phyloP scores from a whole-genome alignment of 352 stramenopile genomes.

The Globisporangium iwayamae region DNA sequence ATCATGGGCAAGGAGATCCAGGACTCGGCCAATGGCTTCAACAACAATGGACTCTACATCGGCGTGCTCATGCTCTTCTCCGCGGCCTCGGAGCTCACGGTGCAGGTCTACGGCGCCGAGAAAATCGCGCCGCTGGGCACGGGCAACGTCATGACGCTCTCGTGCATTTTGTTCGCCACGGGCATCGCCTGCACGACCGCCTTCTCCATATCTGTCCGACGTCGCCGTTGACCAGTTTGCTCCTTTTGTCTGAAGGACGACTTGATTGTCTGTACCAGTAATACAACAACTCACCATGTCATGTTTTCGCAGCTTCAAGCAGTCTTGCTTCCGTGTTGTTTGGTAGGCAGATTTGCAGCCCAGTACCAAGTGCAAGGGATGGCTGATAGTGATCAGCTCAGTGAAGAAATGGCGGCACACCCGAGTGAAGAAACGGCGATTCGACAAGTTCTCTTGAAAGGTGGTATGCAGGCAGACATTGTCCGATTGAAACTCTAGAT shows the following conservation, averaged over 20 bases:
- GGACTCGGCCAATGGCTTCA: conserved; percentile 55
- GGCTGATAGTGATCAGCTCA: no score
- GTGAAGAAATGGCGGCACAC: no score
- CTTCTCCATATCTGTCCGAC: conserved; percentile 27
- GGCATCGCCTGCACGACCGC: conserved; percentile 40
- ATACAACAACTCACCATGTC: not conserved
- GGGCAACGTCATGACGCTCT: conserved; percentile 54
- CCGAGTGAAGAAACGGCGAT: no score
- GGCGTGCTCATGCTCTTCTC: conserved; percentile 69
- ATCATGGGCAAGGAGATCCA: conserved; percentile 81
- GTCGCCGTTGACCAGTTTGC: not conserved
- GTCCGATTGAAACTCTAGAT: no score
- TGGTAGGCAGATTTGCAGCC: no score
- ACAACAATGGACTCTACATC: conserved; percentile 82
- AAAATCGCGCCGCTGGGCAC: conserved; percentile 57
- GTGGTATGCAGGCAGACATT: no score
- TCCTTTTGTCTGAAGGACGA: not conserved
- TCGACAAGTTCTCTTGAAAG: no score
- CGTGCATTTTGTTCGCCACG: conserved; percentile 54
- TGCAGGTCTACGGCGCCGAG: conserved; percentile 71
- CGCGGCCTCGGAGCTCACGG: conserved; percentile 57
- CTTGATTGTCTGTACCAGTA: not conserved
- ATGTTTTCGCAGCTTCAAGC: no score
- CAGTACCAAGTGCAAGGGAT: no score
- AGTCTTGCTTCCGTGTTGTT: no score